Percentiles rank a stretch among this genome's conserved stretches.
phyloP scores from a whole-genome alignment of 306 rosid species.

The Quercus bicolor region DNA sequence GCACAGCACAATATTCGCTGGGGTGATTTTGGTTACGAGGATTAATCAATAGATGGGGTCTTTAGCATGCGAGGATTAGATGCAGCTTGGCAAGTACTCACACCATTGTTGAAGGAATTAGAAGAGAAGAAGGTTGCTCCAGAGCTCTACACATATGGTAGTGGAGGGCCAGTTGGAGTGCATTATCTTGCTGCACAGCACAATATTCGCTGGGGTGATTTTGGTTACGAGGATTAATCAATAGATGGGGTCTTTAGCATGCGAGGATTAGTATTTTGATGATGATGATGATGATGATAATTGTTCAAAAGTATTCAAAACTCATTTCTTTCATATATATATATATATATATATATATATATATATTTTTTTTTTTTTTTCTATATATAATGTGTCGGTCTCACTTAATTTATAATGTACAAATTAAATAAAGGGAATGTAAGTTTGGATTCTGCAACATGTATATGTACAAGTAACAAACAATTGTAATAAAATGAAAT shows the following conservation, averaged over 20 bases:
- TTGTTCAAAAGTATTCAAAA: background rate
- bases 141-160: conserved; percentile 91
- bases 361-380: no score
- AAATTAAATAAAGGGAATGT: background rate
- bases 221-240: conserved; percentile 45
- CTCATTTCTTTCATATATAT: background rate
- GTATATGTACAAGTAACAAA: background rate
- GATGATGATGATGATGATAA: background rate
- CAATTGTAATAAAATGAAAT: background rate
- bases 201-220: conserved; percentile 90
- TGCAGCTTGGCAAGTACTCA: conserved; percentile 93
- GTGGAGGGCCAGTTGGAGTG: conserved; percentile 93
- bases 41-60: conserved; percentile 23
- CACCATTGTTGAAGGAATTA: conserved; percentile 81
- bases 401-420: background rate
- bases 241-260: background rate
- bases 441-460: background rate
- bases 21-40: conserved; percentile 72
- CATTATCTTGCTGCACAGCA: conserved; percentile 92
- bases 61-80: background rate
- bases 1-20: conserved; percentile 83
- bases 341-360: background rate
- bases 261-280: background rate
- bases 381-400: no score
- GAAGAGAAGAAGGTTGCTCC: conserved; percentile 83